Conservation (phyloP, 768 basidiomycete genomes). For the Lanmaoa rubissima region DNA sequence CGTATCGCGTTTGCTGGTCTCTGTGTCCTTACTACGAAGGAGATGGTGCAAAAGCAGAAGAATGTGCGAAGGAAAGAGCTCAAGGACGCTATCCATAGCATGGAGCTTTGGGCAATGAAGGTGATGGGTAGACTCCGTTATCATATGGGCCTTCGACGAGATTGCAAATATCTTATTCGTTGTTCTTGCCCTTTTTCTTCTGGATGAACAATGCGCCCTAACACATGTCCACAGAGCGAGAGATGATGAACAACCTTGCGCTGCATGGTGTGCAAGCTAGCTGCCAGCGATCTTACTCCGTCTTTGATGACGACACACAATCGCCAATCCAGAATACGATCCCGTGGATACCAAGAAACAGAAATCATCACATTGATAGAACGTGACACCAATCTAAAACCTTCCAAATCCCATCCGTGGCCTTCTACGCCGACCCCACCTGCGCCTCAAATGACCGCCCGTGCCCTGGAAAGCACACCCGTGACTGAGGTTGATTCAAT, state of each 20-base stretch:
- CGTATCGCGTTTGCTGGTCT: conserved; percentile 97
- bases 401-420: conserved; percentile 13
- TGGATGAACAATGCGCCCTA: conserved; percentile 22
- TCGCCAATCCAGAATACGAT: conserved; percentile 97
- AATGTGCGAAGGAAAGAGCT: conserved; percentile 51
- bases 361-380: conserved; percentile 16
- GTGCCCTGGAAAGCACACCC: conserved; percentile 59
- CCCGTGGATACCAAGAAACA: conserved; percentile 63
- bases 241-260: conserved; percentile 95
- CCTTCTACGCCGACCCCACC: conserved; percentile 28
- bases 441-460: conserved; percentile 57
- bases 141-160: conserved; percentile 89
- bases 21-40: conserved; percentile 77
- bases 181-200: not conserved
- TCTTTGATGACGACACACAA: conserved; percentile 96
- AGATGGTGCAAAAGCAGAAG: conserved; percentile 73
- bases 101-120: conserved; percentile 92
- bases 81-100: conserved; percentile 67
- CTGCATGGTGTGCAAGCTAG: conserved; percentile 82
- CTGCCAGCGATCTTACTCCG: conserved; percentile 76
- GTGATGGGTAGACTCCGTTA: conserved; percentile 98
- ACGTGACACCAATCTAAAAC: conserved; percentile 12
- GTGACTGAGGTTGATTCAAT: conserved; percentile 32
- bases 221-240: conserved; percentile 72
- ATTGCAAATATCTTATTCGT: conserved; percentile 64